These are phyloP conservation scores for Cystobasidium pallidum DNA, from an alignment of 1,284 basidiomycete species.

Conservation along the genomic window DNA sequence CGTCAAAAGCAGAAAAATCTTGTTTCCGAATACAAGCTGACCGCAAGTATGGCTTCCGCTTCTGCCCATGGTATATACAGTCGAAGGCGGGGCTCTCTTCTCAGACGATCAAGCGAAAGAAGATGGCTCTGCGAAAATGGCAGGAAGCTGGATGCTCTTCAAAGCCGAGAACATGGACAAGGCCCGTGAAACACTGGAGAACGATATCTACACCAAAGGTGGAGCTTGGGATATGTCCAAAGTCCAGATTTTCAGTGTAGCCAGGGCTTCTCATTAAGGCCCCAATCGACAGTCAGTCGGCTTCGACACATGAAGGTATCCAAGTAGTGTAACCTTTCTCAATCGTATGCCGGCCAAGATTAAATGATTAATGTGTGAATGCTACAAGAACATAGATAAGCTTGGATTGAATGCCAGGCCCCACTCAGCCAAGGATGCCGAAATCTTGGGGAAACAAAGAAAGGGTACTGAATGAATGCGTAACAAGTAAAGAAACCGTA, in stretches of 20 bases:
- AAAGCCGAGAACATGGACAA: slow-evolving; percentile 38
- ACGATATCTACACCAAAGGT: slow-evolving; percentile 41
- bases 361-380: background rate
- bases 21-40: background rate
- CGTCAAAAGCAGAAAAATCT: too few relatives aligned
- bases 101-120: slow-evolving; percentile 38
- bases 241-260: slow-evolving; percentile 25
- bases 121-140: slow-evolving; percentile 35
- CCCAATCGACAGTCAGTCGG: background rate
- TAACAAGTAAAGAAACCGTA: too few relatives aligned
- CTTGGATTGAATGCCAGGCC: too few relatives aligned
- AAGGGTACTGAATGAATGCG: too few relatives aligned
- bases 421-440: too few relatives aligned
- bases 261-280: background rate
- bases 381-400: background rate
- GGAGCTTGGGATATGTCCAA: slow-evolving; percentile 43
- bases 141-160: slow-evolving; percentile 37
- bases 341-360: background rate
- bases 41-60: background rate
- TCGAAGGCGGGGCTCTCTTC: slow-evolving; percentile 38
- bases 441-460: too few relatives aligned
- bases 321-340: too few relatives aligned
- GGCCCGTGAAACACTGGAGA: slow-evolving; percentile 22
- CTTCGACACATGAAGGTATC: too few relatives aligned
- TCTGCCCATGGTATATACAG: background rate